A percentile compares a stretch with the other conserved stretches of the same genome.
These are phyloP conservation scores for Trichoderma asperelloides DNA, from an alignment of 495 filamentous ascomycete species.

Conservation along the genomic window DNA sequence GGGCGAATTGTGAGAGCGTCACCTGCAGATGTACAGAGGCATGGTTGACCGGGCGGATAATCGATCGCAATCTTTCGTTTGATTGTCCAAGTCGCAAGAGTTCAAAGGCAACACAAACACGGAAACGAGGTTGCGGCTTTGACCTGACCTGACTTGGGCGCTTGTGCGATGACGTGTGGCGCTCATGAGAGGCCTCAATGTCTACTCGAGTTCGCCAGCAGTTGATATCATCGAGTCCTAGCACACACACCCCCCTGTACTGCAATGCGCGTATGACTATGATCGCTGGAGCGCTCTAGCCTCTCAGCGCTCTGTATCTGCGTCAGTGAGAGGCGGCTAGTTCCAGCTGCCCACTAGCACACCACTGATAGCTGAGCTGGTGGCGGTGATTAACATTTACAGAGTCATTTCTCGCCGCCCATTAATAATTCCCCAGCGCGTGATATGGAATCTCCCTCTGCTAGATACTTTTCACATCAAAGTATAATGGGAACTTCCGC, in stretches of 20 bases:
- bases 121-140: neutral
- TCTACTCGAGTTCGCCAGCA: neutral
- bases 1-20: neutral
- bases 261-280: neutral
- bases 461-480: no score
- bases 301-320: neutral
- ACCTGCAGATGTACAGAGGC: neutral
- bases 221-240: neutral
- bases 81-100: neutral
- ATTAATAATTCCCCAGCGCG: neutral
- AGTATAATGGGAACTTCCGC: no score
- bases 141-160: neutral
- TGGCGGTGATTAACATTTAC: neutral
- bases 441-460: neutral
- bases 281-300: neutral
- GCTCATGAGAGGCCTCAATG: neutral
- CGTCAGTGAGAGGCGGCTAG: neutral
- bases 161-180: neutral
- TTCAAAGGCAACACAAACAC: neutral
- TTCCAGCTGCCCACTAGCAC: neutral
- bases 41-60: neutral
- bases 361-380: neutral
- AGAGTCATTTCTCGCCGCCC: neutral
- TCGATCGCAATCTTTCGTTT: neutral
- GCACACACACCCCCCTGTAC: no score